Evolutionary conservation across 2,329 filamentous ascomycete genomes (phyloP).

Genomic region (Saccharata proteae): DNA sequence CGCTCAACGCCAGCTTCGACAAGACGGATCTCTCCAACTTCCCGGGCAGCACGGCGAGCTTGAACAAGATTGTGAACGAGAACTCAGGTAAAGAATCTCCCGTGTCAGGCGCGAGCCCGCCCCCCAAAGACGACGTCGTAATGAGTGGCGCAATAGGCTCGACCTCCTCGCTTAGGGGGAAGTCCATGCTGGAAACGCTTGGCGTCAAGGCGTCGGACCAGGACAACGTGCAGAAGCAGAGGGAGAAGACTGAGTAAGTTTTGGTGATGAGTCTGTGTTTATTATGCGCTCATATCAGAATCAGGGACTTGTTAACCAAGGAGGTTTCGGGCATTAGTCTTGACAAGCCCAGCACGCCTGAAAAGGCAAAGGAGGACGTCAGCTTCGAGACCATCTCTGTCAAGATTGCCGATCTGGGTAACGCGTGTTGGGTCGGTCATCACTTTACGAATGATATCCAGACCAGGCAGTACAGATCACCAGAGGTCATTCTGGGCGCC

Average conservation of each 20-base stretch:
- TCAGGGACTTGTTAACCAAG: slow-evolving; percentile 74
- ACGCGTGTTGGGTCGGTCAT: slow-evolving; percentile 97
- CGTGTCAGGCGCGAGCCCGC: slow-evolving; percentile 28
- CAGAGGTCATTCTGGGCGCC: slow-evolving; percentile 88
- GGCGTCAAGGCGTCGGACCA: slow-evolving; percentile 42
- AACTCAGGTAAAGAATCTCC: slow-evolving; percentile 42
- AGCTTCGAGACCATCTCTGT: slow-evolving; percentile 79
- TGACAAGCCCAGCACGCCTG: slow-evolving; percentile 40
- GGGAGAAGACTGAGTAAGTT: slow-evolving; percentile 88
- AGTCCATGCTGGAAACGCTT: slow-evolving; percentile 49
- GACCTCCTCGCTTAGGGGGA: slow-evolving; percentile 27
- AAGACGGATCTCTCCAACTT: slow-evolving; percentile 56
- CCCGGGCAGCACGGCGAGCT: slow-evolving; percentile 52
- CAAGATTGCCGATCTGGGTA: slow-evolving; percentile 96
- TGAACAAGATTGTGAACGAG: slow-evolving; percentile 76
- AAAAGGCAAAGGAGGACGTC: slow-evolving; percentile 51
- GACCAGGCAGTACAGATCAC: slow-evolving; percentile 90
- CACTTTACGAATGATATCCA: slow-evolving; percentile 99
- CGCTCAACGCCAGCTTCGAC: slow-evolving; percentile 83
- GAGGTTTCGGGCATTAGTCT: slow-evolving; percentile 93
- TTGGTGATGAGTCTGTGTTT: neutral
- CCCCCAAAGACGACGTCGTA: slow-evolving; percentile 34
- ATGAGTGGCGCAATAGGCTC: slow-evolving; percentile 44
- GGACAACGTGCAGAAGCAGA: slow-evolving; percentile 55
- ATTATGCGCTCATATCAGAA: neutral